Evolutionary conservation across 768 basidiomycete species (phyloP).

Genomic region (Pleurotus sapidus): DNA sequence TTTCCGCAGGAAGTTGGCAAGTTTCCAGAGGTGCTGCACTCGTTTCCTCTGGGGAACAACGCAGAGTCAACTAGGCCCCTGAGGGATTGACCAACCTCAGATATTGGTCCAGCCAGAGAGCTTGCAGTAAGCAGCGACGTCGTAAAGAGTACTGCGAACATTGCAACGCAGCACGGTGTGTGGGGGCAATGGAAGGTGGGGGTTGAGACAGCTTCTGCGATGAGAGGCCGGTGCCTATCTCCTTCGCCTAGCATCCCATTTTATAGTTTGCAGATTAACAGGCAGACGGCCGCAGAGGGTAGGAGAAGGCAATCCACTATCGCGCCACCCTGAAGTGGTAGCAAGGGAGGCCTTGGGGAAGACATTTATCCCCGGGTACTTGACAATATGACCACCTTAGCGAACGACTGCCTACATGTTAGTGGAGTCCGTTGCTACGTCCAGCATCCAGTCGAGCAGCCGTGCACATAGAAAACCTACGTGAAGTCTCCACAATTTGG

Average conservation of each 20-base stretch:
- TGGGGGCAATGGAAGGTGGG: neutral
- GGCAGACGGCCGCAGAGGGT: no score
- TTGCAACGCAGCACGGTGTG: neutral
- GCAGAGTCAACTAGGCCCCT: neutral
- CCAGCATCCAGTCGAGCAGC: neutral
- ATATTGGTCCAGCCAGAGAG: neutral
- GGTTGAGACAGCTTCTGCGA: neutral
- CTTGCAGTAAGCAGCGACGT: neutral
- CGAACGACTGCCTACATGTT: neutral
- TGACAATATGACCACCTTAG: neutral
- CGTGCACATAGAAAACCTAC: neutral
- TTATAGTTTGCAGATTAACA: neutral
- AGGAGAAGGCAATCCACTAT: no score
- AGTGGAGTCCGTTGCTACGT: neutral
- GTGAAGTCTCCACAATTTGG: neutral
- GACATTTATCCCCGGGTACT: no score
- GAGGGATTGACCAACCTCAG: neutral
- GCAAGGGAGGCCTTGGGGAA: no score
- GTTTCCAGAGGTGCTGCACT: constrained; percentile 44
- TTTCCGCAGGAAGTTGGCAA: constrained; percentile 26
- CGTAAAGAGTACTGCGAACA: neutral
- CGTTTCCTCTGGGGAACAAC: constrained; percentile 14
- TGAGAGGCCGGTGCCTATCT: neutral
- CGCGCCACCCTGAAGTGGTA: neutral
- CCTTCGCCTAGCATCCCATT: neutral